Base-by-base conservation (phyloP, 1,284 basidiomycete species). In the Ceratobasidium sp. region DNA sequence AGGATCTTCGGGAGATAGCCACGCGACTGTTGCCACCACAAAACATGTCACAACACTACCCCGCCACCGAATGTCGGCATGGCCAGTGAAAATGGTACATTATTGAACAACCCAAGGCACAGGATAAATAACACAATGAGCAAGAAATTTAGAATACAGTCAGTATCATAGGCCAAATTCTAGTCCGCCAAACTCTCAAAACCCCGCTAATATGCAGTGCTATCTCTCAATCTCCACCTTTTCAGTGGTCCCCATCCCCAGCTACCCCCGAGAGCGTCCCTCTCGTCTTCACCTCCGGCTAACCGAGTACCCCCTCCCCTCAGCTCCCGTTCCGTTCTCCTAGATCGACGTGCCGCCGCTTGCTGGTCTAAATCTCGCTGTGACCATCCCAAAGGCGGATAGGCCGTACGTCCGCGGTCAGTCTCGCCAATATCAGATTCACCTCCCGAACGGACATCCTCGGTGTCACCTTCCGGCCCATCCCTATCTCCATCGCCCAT, bases 181-280 rank as follows among this genome's bases (percentile, higher is more conserved):
- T 33, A 29, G 2, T 19, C 47, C 14, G 17, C n/a, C 1, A 11
- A 14, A 24, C 17, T 22, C 9, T 7, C 27, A 24, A 24, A 45
- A 5, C 15, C 27, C 33, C 41, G 72, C 82, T 81, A 88, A 81
- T 94, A 94, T 65, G 86, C 85, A 24, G 92, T 93, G 76, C 90
- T 88, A 79, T 94, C 93, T 78, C 90, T 88, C 78, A 93, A 81
- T 65, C 92, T 84, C 92, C 93, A 94, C 50, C 86, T 85, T 54
- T 87, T 84, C 36, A 94, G 81, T 1, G 93, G 92, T 0, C 91
- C 91, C 91, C 91, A 93, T 89, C 91, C 92, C 90, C 89, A 93
- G 76, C 24, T 60, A 17, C 69, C 69, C 91, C 78, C 44, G 88
- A 87, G 14, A 6, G 50, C 48, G 14, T 51, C 44, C 7, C 51